These are phyloP conservation scores for Lactarius trivialis DNA, from an alignment of 768 basidiomycete genomes.

Conservation along the genomic window DNA sequence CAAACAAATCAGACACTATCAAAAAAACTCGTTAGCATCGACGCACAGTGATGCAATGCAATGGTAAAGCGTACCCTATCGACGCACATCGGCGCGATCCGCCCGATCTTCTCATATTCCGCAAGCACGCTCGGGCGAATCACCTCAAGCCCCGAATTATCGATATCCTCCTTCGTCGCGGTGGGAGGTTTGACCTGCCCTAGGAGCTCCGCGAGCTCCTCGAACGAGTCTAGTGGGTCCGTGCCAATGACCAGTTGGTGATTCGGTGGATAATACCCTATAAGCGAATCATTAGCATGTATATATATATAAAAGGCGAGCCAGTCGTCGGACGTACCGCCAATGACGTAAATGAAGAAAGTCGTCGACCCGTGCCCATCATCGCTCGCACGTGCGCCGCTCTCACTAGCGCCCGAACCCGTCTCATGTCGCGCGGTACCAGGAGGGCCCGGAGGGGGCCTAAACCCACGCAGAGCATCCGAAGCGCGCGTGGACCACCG, in stretches of 20 bases:
- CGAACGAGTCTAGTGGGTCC: slow-evolving; percentile 69
- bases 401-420: not conserved
- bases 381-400: slow-evolving; percentile 7
- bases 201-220: slow-evolving; percentile 78
- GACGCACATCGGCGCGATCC: slow-evolving; percentile 56
- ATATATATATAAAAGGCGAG: not conserved
- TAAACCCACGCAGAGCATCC: slow-evolving; percentile 50
- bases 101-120: slow-evolving; percentile 39
- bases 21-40: not conserved
- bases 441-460: slow-evolving; percentile 29
- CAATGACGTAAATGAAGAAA: slow-evolving; percentile 88
- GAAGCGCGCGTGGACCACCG: slow-evolving; percentile 60
- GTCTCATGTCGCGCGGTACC: slow-evolving; percentile 24
- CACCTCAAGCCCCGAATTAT: slow-evolving; percentile 72
- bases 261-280: slow-evolving; percentile 88
- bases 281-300: not conserved
- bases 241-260: slow-evolving; percentile 83
- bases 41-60: no score
- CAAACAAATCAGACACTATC: slow-evolving; percentile 75
- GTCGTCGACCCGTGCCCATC: slow-evolving; percentile 46
- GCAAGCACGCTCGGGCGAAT: slow-evolving; percentile 43
- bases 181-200: slow-evolving; percentile 81
- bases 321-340: slow-evolving; percentile 40
- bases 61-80: slow-evolving; percentile 63
- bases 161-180: slow-evolving; percentile 77